A percentile compares a stretch with the other conserved stretches of the same genome.
These are phyloP conservation scores for Yarrowia alimentaria DNA, from an alignment of 805 yeast species.

Conservation along the genomic window DNA sequence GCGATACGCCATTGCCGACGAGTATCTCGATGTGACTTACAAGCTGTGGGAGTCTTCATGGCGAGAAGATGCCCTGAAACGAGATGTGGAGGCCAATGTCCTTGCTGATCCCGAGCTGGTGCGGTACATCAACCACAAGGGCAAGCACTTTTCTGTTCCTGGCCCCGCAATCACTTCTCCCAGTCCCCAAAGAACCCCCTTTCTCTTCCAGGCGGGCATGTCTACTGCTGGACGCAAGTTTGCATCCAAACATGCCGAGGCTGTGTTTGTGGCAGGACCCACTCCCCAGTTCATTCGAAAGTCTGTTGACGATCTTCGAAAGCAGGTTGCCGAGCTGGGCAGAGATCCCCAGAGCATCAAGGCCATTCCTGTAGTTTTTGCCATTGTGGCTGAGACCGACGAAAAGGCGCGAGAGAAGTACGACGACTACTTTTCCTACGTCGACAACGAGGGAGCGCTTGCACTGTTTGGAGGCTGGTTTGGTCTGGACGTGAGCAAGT, in stretches of 20 bases:
- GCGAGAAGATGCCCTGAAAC: conserved; percentile 46
- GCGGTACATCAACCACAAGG: conserved; percentile 45
- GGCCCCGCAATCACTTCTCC: conserved; percentile 48
- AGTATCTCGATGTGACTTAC: conserved; percentile 44
- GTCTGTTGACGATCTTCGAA: conserved; percentile 40
- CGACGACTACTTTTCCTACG: conserved; percentile 40
- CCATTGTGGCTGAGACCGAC: conserved; percentile 44
- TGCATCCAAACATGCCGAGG: conserved; percentile 48
- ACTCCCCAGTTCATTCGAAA: conserved; percentile 40
- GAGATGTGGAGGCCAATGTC: conserved; percentile 34
- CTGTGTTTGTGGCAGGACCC: conserved; percentile 43
- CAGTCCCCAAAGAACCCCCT: conserved; percentile 48
- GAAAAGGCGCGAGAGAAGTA: conserved; percentile 46
- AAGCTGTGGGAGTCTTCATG: conserved; percentile 47
- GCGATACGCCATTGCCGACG: conserved; percentile 46
- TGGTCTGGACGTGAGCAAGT: conserved; percentile 45
- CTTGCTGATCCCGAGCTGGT: conserved; percentile 42
- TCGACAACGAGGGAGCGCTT: conserved; percentile 46
- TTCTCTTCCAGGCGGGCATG: conserved; percentile 48
- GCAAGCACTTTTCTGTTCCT: conserved; percentile 45
- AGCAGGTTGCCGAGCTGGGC: conserved; percentile 40
- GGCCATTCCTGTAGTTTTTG: conserved; percentile 42
- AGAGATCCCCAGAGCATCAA: conserved; percentile 45
- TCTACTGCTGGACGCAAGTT: conserved; percentile 45
- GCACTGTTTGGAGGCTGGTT: conserved; percentile 46